Base-by-base conservation (phyloP, 2,329 filamentous ascomycete genomes). In the Clathrospora elynae region DNA sequence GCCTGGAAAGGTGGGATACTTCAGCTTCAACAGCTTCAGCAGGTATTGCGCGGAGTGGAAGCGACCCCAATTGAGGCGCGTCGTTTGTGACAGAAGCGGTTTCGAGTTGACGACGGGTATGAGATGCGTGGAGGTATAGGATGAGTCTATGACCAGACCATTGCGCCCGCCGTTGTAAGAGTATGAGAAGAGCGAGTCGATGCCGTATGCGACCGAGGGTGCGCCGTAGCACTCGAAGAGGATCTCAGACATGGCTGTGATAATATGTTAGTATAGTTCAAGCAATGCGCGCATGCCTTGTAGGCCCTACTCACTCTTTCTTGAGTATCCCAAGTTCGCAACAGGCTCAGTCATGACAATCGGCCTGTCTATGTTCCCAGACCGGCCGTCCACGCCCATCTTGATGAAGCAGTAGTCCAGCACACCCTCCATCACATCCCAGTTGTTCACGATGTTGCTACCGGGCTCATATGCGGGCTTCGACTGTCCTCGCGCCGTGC, bases 161-260 rank as follows among this genome's bases (percentile, higher is more conserved):
- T 88, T 92, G 35, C 79, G 84, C 51, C 93, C 93, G 49, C 87
- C 83, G 68, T 99, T 99, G 74, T 96, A 88, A 49, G 86, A 80
- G 75, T 96, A 99, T 13, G 92, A 95, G 74, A 99, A 99, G 20
- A 99, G 81, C 8, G 91, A 95, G 71, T 99, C 93, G 73, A 99
- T 91, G 36, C 93, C 93, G 71, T 93, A 96, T 12, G 91, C 88
- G 17, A 96, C 80, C 2, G 89, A 92, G 0, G 93, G 92, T 8
- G 88, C 91, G 46, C 84, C 83, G 70, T 99, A 99, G 72, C 90
- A 95, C 71, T 99, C 93, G 68, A 97, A 99, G 8, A 99, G 77
- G 41, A 97, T 92, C 66, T 99, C 93, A 29, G 88, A 95, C 92
- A 97, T 97, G 57, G 88, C 90, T 95, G 55, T 38, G 26, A 29